Evolutionary conservation across 306 rosid genomes (phyloP), one percentile per base, ranked within the genome.

Genomic region (Glycine tomentella): DNA sequence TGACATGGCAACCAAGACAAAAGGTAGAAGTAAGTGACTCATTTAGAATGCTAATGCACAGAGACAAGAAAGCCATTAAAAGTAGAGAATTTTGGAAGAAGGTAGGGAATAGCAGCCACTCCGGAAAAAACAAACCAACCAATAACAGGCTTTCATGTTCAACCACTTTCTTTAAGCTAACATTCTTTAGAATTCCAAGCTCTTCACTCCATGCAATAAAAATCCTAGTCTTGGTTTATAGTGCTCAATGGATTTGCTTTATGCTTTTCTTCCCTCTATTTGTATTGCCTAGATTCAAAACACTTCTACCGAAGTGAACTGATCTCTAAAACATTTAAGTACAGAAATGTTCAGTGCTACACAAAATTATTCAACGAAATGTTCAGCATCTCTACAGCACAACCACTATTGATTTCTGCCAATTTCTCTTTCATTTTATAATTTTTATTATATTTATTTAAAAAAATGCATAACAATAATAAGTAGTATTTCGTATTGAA

Each of bases 131-230:
- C 52, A 58, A 64, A 88, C 53, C 13, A 80, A 84, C 72, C 81
- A 86, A 82, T 64, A 78, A 56, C 59, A 69, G 73, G 78, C 86
- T 90, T 85, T 92, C 82, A 74, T 76, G 89, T 84, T 55, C 11
- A 9, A 52, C 73, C 44, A 84, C 81, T 81, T 75, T 81, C 83
- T 89, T 91, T 88, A 81, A 57, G 83, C 55, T 17, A 79, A 48
- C 76, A 52, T 63, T 80, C 96, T 91, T 89, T 89, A 86, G 92
- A 89, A 91, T 89, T 91, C 93, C 93, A 85, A 80, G 93, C 92
- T 86, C 96, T 84, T 66, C 72, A 67, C 79, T 88, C 93, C 85
- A 88, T 82, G 87, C 90, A 86, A 71, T 78, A 33, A 66, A 80
- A 81, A 86, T 49, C 53, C 8, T 57, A 72, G 83, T 82, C 92